Conservation (phyloP, 176 grass and related monocot species). For the Carex scoparia region DNA sequence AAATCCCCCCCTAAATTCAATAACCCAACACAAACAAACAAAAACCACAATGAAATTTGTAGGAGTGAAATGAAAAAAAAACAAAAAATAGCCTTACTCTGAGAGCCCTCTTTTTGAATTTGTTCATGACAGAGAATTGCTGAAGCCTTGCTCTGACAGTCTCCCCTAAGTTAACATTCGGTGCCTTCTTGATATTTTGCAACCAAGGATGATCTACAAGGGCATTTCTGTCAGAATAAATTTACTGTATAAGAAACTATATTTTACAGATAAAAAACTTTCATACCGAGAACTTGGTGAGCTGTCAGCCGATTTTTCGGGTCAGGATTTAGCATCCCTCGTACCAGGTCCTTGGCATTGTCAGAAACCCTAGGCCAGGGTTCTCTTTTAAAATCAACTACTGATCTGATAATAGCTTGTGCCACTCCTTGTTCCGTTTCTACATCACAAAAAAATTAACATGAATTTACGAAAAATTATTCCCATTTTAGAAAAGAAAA, state of each 20-base stretch:
- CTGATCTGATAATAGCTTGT: conserved; percentile 82
- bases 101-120: conserved; percentile 93
- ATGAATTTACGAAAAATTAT: background rate
- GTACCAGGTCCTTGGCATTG: conserved; percentile 78
- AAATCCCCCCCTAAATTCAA: background rate
- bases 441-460: conserved; percentile 29
- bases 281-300: conserved; percentile 87
- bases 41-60: background rate
- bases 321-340: conserved; percentile 78
- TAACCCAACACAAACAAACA: background rate
- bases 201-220: conserved; percentile 80
- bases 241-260: background rate
- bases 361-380: conserved; percentile 91
- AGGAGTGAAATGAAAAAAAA: conserved; percentile 10
- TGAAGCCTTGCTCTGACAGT: conserved; percentile 86
- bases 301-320: conserved; percentile 59
- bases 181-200: conserved; percentile 91
- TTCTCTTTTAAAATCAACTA: conserved; percentile 79
- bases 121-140: conserved; percentile 96
- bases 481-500: background rate
- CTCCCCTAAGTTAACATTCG: conserved; percentile 91
- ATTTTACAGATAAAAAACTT: background rate
- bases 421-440: conserved; percentile 97
- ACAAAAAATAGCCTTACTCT: conserved; percentile 42
- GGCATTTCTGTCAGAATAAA: conserved; percentile 1